Evolutionary conservation across 2,329 filamentous ascomycete genomes (phyloP).

Genomic region (Fonsecaea pugnacius): DNA sequence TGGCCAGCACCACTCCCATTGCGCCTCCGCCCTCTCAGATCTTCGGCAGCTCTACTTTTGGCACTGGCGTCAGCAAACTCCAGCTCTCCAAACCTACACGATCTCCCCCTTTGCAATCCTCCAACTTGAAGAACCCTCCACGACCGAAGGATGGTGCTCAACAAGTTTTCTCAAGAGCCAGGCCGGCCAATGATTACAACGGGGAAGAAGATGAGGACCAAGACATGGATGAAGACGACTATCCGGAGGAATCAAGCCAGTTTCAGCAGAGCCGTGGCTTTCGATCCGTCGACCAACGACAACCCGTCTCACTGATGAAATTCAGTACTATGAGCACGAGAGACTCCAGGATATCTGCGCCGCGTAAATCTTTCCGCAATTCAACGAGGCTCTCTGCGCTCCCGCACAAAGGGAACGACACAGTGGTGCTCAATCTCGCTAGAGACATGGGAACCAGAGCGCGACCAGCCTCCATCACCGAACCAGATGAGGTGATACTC

Average conservation of each 20-base stretch:
- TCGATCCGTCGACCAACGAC: conserved; percentile 20
- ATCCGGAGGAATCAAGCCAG: conserved; percentile 44
- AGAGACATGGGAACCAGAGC: conserved; percentile 67
- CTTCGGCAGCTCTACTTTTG: conserved; percentile 58
- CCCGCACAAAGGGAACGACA: conserved; percentile 55
- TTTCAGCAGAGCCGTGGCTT: conserved; percentile 22
- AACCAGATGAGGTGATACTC: conserved; percentile 73
- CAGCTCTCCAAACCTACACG: conserved; percentile 47
- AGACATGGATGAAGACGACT: conserved; percentile 44
- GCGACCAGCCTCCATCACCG: conserved; percentile 65
- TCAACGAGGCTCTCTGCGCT: conserved; percentile 35
- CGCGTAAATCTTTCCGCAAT: conserved; percentile 24
- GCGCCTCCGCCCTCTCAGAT: conserved; percentile 58
- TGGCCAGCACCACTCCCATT: conserved; percentile 52
- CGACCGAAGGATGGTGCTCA: conserved; percentile 39
- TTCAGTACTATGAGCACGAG: conserved; percentile 50
- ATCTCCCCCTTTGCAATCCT: conserved; percentile 47
- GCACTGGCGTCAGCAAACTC: conserved; percentile 43
- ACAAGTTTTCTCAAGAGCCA: conserved; percentile 24
- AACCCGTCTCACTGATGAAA: conserved; percentile 39
- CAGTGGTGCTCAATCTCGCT: conserved; percentile 71
- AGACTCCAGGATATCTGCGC: conserved; percentile 42
- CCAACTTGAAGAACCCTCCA: conserved; percentile 38
- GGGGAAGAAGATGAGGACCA: conserved; percentile 35
- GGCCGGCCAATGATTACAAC: conserved; percentile 46